phyloP scores from a whole-genome alignment of 2,329 filamentous ascomycete genomes.

The Fusarium subglutinans region DNA sequence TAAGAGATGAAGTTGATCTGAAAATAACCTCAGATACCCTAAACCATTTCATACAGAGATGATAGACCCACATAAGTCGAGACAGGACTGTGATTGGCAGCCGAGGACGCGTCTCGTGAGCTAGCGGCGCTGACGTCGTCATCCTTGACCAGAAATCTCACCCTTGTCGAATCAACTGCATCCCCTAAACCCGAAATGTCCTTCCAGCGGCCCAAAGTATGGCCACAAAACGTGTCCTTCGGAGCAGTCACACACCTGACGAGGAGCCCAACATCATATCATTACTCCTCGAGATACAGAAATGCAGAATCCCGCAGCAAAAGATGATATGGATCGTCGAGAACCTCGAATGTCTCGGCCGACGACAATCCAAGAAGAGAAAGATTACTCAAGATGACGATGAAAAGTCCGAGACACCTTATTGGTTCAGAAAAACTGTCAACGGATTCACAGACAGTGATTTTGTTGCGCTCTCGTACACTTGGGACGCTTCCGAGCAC shows the following conservation, averaged over 20 bases:
- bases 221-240: neutral
- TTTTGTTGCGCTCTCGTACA: slow-evolving; percentile 28
- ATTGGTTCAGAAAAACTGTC: slow-evolving; percentile 13
- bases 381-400: neutral
- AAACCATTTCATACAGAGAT: neutral
- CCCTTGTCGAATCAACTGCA: neutral
- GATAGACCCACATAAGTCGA: neutral
- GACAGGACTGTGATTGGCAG: neutral
- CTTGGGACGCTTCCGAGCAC: slow-evolving; percentile 26
- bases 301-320: slow-evolving; percentile 18
- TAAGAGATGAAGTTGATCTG: fast-evolving
- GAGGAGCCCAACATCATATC: neutral
- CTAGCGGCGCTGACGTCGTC: neutral
- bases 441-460: slow-evolving; percentile 11
- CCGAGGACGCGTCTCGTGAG: neutral
- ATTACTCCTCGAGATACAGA: slow-evolving; percentile 13
- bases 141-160: neutral
- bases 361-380: slow-evolving; percentile 7
- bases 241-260: neutral
- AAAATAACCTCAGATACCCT: neutral
- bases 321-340: slow-evolving; percentile 36
- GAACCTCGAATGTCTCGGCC: slow-evolving; percentile 30
- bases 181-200: slow-evolving; percentile 2
- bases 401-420: neutral
- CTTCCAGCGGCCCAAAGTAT: neutral